Conservation (phyloP, 495 filamentous ascomycete genomes). For the Cryomyces minteri region DNA sequence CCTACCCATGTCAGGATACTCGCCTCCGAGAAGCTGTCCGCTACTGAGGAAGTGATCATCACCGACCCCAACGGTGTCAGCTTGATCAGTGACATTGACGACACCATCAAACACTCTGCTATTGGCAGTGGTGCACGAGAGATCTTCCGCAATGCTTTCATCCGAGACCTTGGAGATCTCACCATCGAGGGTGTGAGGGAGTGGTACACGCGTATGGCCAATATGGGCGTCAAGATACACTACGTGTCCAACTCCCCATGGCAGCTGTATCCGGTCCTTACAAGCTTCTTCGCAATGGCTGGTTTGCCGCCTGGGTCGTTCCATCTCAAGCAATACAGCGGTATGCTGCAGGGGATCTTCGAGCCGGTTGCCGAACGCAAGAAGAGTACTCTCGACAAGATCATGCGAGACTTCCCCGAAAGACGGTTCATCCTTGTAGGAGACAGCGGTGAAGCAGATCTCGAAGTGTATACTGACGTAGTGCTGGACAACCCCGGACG, state of each 20-base stretch:
- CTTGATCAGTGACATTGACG: conserved; percentile 93
- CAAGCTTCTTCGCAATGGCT: conserved; percentile 60
- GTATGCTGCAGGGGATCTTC: conserved; percentile 94
- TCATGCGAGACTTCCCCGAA: conserved; percentile 77
- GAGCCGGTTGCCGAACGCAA: conserved; percentile 94
- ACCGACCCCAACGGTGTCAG: conserved; percentile 72
- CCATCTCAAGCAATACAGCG: conserved; percentile 87
- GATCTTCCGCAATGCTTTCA: conserved; percentile 89
- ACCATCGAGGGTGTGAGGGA: conserved; percentile 71
- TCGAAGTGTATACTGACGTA: conserved; percentile 95
- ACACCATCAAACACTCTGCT: conserved; percentile 92
- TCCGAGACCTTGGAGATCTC: conserved; percentile 63
- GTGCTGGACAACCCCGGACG: conserved; percentile 63
- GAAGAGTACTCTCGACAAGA: conserved; percentile 64
- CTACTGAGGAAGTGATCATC: conserved; percentile 51
- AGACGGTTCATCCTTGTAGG: conserved; percentile 82
- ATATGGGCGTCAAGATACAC: conserved; percentile 69
- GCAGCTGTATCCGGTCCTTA: conserved; percentile 83
- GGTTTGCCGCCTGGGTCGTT: conserved; percentile 75
- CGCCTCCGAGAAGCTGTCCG: conserved; percentile 70
- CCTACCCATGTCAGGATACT: conserved; percentile 78
- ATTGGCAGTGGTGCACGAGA: conserved; percentile 73
- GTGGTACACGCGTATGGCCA: conserved; percentile 65
- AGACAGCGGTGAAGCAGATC: conserved; percentile 89
- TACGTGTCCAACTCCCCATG: conserved; percentile 92